phyloP scores from a whole-genome alignment of 192 early-diverging fungal species.

The Umbelopsis isabellina region DNA sequence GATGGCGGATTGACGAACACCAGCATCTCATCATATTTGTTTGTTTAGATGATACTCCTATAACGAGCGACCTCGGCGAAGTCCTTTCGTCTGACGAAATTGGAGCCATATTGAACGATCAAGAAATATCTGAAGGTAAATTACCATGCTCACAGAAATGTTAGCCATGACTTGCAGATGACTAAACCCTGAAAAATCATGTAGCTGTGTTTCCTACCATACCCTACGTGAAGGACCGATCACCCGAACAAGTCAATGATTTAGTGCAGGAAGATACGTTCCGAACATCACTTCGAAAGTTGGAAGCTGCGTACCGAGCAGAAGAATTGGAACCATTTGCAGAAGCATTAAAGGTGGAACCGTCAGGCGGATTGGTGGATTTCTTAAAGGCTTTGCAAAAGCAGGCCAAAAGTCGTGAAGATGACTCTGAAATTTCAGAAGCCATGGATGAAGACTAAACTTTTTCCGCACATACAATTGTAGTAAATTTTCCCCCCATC shows the following conservation, averaged over 20 bases:
- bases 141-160: not conserved
- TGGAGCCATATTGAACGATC: not conserved
- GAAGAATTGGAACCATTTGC: conserved; percentile 27
- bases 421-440: not conserved
- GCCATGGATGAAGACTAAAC: conserved; percentile 21
- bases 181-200: conserved; percentile 8
- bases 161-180: not conserved
- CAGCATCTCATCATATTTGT: no score
- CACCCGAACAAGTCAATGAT: conserved; percentile 27
- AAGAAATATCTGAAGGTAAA: conserved; percentile 15
- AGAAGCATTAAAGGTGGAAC: conserved; percentile 25
- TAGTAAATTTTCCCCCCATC: not conserved
- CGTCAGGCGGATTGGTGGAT: conserved; percentile 8
- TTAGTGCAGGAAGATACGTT: conserved; percentile 26
- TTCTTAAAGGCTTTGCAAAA: conserved; percentile 26
- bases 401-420: conserved; percentile 18
- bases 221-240: conserved; percentile 16
- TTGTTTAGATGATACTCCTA: not conserved
- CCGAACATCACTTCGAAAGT: conserved; percentile 23
- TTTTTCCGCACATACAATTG: not conserved
- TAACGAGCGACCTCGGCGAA: conserved; percentile 6
- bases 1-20: no score
- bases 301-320: conserved; percentile 24
- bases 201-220: conserved; percentile 29
- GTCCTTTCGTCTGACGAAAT: conserved; percentile 14